Evolutionary conservation across 2,329 filamentous ascomycete genomes (phyloP), one percentile per base, ranked within the genome.

Genomic region (Aspergillus quadricinctus): DNA sequence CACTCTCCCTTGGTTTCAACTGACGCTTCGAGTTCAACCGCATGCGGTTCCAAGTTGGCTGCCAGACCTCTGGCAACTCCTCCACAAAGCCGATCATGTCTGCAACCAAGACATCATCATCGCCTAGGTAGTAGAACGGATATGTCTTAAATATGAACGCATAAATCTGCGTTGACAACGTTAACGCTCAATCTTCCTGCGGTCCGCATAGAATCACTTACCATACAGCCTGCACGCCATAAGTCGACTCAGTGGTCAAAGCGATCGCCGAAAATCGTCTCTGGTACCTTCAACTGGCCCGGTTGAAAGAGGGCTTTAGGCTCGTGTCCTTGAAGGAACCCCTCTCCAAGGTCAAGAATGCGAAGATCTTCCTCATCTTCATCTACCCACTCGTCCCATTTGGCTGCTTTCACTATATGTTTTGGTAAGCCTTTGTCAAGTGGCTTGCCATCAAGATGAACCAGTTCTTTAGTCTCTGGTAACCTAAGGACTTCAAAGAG

Each of bases 171-270:
- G 8, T 29, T 29, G 8, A 29, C n/a, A 29, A 29, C 8, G 10
- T 29, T 29, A 29, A 29, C 8, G 3, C 10, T 29, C 3, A 29
- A 10, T 29, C 28, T 29, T 29, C 28, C 28, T 29, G 27, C 27
- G 7, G 9, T n/a, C 27, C 7, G 27, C 6, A 29, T 29, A 29
- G 3, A 8, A 8, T 8, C 8, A 29, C 61, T n/a, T 61, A 69
- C 64, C 53, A 65, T 61, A 37, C 61, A 66, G 27, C 65, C 65
- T 21, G 46, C 50, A 10, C 64, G 61, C 72, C 66, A 74, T 37
- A 74, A 61, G 29, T 75, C 69, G 53, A 73, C 69, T 2, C 64
- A 60, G 49, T 59, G 64, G 57, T 65, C 63, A 64, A 75, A 69
- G 6, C 8, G 23, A 29, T 69, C 58, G 1, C 63, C 64, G 46